Conservation (phyloP, 176 grass and related monocot species). For the Triticum dicoccoides region DNA sequence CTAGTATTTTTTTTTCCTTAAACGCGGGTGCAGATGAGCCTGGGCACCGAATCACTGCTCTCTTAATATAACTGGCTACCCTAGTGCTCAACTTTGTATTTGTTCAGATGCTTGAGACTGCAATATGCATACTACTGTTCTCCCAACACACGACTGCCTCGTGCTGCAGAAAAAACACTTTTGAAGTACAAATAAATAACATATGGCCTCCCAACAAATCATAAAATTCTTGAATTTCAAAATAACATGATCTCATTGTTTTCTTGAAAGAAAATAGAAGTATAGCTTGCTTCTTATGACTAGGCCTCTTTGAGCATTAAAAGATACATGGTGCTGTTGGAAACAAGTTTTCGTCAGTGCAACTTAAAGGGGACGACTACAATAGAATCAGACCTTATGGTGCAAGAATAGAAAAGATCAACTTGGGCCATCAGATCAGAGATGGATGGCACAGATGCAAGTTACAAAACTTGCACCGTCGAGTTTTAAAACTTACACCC, state of each 20-base stretch:
- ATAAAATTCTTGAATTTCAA: not conserved
- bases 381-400: no score
- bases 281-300: not conserved
- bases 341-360: not conserved
- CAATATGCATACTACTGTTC: not conserved
- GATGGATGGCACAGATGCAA: no score
- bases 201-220: not conserved
- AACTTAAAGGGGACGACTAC: not conserved
- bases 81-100: not conserved
- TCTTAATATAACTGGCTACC: not conserved
- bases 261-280: not conserved
- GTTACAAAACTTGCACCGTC: no score
- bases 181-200: not conserved
- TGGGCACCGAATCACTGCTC: no score
- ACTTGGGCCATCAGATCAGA: no score
- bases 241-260: not conserved
- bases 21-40: no score
- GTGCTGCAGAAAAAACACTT: not conserved
- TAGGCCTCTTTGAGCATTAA: not conserved
- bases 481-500: no score
- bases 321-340: not conserved
- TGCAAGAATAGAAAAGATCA: no score
- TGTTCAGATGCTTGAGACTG: not conserved
- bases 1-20: no score
- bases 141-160: not conserved